Evolutionary conservation across 345 rosid genomes (phyloP).

Genomic region (Nephelium lappaceum): DNA sequence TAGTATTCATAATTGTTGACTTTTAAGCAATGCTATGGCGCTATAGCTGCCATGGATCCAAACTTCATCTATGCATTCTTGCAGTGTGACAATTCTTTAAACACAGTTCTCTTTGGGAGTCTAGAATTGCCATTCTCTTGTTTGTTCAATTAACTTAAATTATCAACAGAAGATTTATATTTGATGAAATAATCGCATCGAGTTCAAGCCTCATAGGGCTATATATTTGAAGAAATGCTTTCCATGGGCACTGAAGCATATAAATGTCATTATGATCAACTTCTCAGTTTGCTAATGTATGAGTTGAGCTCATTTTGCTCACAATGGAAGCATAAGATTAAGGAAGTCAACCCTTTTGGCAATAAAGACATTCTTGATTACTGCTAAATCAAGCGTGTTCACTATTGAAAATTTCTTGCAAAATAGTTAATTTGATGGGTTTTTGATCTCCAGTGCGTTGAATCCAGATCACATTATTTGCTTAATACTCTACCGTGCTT

Average conservation of each 20-base stretch:
- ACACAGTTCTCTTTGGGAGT: too few species aligned
- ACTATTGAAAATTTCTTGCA: slow-evolving; percentile 10
- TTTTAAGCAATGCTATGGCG: not conserved
- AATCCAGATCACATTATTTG: slow-evolving; percentile 29
- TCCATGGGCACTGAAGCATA: not conserved
- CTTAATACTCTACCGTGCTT: slow-evolving; percentile 11
- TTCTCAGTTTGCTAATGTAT: not conserved
- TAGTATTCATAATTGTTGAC: not conserved
- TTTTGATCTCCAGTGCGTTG: slow-evolving; percentile 22
- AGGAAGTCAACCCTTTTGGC: slow-evolving; percentile 10
- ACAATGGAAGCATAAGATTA: not conserved
- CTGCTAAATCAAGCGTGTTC: slow-evolving; percentile 10
- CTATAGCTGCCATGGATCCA: not conserved
- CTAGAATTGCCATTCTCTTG: too few species aligned
- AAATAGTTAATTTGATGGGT: not conserved
- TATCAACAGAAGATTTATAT: too few species aligned
- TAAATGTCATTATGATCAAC: not conserved
- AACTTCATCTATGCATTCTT: not conserved
- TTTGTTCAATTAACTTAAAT: too few species aligned
- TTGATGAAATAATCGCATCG: not conserved
- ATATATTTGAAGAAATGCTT: not conserved
- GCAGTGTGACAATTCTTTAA: not conserved
- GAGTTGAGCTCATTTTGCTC: not conserved
- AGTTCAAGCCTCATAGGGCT: too few species aligned
- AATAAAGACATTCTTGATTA: slow-evolving; percentile 19